A percentile compares a stretch with the other conserved stretches of the same genome.
Evolutionary conservation across 768 basidiomycete species (phyloP).

Genomic region (Leccinellum luteum): DNA sequence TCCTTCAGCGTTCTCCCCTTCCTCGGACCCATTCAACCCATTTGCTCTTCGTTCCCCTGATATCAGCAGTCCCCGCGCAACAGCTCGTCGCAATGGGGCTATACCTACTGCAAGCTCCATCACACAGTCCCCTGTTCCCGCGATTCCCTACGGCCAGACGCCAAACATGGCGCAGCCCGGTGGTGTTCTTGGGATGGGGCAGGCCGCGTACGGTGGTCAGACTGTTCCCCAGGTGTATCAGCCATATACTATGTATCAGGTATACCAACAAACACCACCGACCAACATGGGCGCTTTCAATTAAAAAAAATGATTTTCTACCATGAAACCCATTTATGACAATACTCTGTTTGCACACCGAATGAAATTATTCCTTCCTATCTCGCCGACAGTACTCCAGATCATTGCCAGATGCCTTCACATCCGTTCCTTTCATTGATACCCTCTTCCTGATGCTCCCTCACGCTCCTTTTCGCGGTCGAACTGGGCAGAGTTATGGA

Average conservation of each 20-base stretch:
- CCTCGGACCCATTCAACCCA: conserved; percentile 56
- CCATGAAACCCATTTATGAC: conserved; percentile 43
- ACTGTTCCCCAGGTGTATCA: conserved; percentile 69
- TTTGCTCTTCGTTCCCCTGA: conserved; percentile 53
- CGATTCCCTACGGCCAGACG: conserved; percentile 59
- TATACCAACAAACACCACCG: conserved; percentile 74
- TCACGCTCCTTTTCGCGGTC: conserved; percentile 25
- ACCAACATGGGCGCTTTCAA: conserved; percentile 77
- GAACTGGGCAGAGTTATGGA: conserved; percentile 22
- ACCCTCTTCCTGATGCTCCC: conserved; percentile 22
- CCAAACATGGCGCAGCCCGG: conserved; percentile 57
- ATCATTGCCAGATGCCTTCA: conserved; percentile 22
- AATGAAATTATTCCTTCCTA: conserved; percentile 36
- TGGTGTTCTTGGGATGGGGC: conserved; percentile 60
- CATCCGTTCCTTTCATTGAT: conserved; percentile 28
- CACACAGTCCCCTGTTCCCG: conserved; percentile 27
- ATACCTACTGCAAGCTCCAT: conserved; percentile 33
- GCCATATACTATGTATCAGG: conserved; percentile 74
- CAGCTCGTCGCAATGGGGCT: conserved; percentile 44
- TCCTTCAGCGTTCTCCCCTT: conserved; percentile 48
- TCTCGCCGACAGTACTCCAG: conserved; percentile 26
- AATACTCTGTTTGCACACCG: conserved; percentile 30
- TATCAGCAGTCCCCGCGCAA: conserved; percentile 47
- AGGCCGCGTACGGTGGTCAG: conserved; percentile 60
- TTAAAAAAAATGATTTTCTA: conserved; percentile 33